phyloP scores from a whole-genome alignment of 345 rosid species.

The Orychophragmus violaceus region DNA sequence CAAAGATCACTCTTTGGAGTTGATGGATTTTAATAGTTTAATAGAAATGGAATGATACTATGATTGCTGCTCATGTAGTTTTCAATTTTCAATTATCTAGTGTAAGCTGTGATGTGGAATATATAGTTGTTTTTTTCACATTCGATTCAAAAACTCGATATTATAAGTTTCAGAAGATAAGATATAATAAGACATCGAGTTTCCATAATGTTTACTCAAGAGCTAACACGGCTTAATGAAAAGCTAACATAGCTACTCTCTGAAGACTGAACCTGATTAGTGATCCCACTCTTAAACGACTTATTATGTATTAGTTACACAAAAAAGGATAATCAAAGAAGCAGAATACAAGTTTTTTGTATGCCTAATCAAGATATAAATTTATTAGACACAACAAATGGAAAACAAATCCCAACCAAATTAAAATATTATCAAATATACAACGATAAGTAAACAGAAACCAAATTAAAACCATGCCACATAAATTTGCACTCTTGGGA shows the following conservation, averaged over 20 bases:
- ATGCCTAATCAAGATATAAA: conserved; percentile 8
- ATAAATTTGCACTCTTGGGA: conserved; percentile 24
- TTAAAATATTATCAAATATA: conserved; percentile 20
- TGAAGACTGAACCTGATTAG: background rate
- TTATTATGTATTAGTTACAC: background rate
- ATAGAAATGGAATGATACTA: background rate
- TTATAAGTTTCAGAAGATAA: background rate
- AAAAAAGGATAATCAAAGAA: background rate
- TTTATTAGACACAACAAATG: conserved; percentile 9
- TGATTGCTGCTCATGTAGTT: background rate
- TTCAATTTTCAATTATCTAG: background rate
- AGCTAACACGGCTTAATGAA: background rate
- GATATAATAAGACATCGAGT: background rate
- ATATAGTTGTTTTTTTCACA: background rate
- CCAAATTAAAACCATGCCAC: conserved; percentile 13
- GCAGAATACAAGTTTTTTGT: background rate
- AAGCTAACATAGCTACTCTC: background rate
- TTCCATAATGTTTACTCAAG: background rate
- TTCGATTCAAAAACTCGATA: background rate
- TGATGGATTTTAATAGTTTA: background rate
- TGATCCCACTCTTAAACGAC: background rate
- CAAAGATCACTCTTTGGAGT: conserved; percentile 3
- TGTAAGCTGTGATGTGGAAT: background rate
- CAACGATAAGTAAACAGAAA: conserved; percentile 17
- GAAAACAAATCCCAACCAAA: background rate